Conservation (phyloP, 73 alveolate genomes). For the Stentor roeselii region DNA sequence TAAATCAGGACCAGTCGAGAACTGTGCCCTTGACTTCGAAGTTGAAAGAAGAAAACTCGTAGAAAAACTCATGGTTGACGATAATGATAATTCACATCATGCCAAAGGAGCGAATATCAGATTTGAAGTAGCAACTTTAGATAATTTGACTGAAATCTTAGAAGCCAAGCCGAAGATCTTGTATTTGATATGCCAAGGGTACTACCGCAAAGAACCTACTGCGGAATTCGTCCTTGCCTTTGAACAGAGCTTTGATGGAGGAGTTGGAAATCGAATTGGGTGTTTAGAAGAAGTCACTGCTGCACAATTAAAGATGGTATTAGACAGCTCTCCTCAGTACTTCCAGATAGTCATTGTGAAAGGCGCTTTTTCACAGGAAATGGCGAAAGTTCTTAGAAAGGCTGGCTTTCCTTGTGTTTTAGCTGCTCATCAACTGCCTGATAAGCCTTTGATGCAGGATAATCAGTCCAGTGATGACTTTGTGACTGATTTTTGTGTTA, state of each 20-base stretch:
- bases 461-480: constrained; percentile 36
- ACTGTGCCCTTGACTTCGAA: background rate
- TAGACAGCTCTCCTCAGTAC: constrained; percentile 33
- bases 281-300: constrained; percentile 40
- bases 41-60: constrained; percentile 14
- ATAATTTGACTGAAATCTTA: background rate
- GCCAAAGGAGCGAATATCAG: background rate
- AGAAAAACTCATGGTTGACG: background rate
- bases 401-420: constrained; percentile 61
- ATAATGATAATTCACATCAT: no score
- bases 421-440: constrained; percentile 51
- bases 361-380: constrained; percentile 59
- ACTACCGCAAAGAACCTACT: background rate
- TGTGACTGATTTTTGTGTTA: constrained; percentile 47
- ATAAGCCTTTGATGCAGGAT: no score
- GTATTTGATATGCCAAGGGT: background rate
- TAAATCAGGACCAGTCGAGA: background rate
- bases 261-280: constrained; percentile 34
- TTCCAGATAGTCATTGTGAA: constrained; percentile 49
- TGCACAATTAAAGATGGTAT: constrained; percentile 33
- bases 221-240: constrained; percentile 2
- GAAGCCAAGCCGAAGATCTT: background rate
- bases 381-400: constrained; percentile 43
- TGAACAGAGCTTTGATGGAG: background rate
- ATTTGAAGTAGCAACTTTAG: background rate